Evolutionary conservation across 768 basidiomycete species (phyloP).

Genomic region (Symmetrospora coprosmae): DNA sequence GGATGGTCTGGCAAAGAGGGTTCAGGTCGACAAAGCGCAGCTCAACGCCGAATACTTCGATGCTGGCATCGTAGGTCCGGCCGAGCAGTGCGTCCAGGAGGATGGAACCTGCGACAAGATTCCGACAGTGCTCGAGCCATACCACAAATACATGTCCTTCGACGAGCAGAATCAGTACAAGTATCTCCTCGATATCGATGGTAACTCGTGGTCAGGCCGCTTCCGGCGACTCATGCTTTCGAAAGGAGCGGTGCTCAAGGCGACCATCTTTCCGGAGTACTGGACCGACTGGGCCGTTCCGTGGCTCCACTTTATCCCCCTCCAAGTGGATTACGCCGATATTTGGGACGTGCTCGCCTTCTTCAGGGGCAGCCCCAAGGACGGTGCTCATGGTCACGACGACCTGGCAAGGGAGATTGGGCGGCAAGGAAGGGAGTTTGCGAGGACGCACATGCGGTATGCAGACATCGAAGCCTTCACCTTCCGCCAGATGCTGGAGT

Average conservation of each 20-base stretch:
- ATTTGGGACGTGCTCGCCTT: conserved; percentile 32
- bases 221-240: conserved; percentile 30
- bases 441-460: conserved; percentile 40
- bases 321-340: conserved; percentile 31
- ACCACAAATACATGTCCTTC: conserved; percentile 28
- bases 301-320: conserved; percentile 33
- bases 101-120: conserved; percentile 32
- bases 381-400: conserved; percentile 30
- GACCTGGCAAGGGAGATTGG: conserved; percentile 30
- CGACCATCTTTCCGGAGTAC: conserved; percentile 31
- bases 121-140: conserved; percentile 29
- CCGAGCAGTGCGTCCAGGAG: conserved; percentile 31
- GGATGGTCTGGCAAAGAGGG: conserved; percentile 14
- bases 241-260: conserved; percentile 29
- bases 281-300: conserved; percentile 32
- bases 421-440: conserved; percentile 29
- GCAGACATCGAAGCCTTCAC: conserved; percentile 65
- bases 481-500: conserved; percentile 29
- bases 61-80: conserved; percentile 30
- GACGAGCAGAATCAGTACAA: conserved; percentile 29
- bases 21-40: conserved; percentile 20
- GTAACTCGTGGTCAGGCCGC: conserved; percentile 30
- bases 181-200: conserved; percentile 30
- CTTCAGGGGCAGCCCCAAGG: conserved; percentile 29
- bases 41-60: conserved; percentile 31